A percentile compares a stretch with the other conserved stretches of the same genome.
Evolutionary conservation across 495 filamentous ascomycete species (phyloP).

Genomic region (Chaetomium tenue): DNA sequence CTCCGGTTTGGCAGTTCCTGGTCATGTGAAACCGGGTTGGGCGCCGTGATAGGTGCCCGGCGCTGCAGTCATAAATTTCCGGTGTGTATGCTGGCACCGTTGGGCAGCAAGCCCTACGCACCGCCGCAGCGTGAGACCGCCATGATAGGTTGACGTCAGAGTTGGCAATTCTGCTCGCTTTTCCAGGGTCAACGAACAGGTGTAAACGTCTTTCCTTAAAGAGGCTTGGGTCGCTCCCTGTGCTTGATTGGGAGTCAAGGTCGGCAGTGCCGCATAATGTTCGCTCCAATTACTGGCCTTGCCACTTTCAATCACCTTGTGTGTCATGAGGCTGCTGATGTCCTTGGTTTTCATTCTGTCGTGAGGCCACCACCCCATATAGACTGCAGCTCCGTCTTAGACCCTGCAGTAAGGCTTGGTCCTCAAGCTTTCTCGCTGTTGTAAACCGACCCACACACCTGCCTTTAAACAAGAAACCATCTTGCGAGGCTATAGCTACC

Average conservation of each 20-base stretch:
- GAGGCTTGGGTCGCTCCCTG: neutral
- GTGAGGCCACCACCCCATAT: neutral
- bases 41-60: conserved; percentile 12
- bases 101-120: conserved; percentile 19
- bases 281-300: conserved; percentile 4
- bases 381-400: neutral
- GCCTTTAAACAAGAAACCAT: neutral
- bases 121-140: conserved; percentile 1
- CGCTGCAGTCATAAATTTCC: conserved; percentile 5
- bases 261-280: neutral
- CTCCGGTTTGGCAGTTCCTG: neutral
- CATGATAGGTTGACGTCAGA: conserved; percentile 19
- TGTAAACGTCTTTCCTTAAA: neutral
- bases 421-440: neutral
- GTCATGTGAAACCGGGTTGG: conserved; percentile 9
- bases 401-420: neutral
- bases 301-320: neutral
- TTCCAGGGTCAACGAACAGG: neutral
- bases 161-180: neutral
- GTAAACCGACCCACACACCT: neutral
- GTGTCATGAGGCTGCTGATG: neutral
- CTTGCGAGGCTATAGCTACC: neutral
- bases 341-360: neutral
- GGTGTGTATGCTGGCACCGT: conserved; percentile 19
- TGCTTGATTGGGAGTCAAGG: neutral